phyloP scores from a whole-genome alignment of 2,329 filamentous ascomycete genomes.

The Pseudogymnoascus sp. region DNA sequence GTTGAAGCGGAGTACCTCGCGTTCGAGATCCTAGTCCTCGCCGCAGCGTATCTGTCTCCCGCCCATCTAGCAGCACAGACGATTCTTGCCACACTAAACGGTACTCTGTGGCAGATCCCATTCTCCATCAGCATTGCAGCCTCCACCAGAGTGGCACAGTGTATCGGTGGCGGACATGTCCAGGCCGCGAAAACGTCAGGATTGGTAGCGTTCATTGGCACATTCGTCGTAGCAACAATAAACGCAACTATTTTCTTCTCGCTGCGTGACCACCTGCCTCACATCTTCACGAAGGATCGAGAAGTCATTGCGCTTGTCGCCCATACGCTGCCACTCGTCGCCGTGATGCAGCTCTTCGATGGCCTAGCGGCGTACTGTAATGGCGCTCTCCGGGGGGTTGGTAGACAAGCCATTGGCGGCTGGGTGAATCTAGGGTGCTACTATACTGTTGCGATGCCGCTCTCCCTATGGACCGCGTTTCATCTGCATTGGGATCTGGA shows the following conservation, averaged over 20 bases:
- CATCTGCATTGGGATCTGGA: slow-evolving; percentile 65
- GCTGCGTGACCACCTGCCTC: slow-evolving; percentile 66
- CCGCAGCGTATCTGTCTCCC: slow-evolving; percentile 67
- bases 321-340: slow-evolving; percentile 65
- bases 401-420: slow-evolving; percentile 79
- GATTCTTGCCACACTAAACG: slow-evolving; percentile 69
- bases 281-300: slow-evolving; percentile 63
- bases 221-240: neutral
- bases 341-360: slow-evolving; percentile 82
- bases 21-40: slow-evolving; percentile 79
- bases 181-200: slow-evolving; percentile 70
- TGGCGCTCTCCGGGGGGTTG: slow-evolving; percentile 75
- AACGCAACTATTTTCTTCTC: neutral
- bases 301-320: slow-evolving; percentile 63
- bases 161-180: slow-evolving; percentile 76
- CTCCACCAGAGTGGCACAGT: slow-evolving; percentile 78
- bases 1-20: slow-evolving; percentile 84
- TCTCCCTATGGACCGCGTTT: slow-evolving; percentile 71
- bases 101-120: slow-evolving; percentile 77
- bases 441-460: slow-evolving; percentile 74
- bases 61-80: slow-evolving; percentile 77
- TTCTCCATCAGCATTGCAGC: slow-evolving; percentile 83
- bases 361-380: slow-evolving; percentile 70
- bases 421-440: slow-evolving; percentile 82
- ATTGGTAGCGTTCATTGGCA: slow-evolving; percentile 51